Base-by-base conservation (phyloP, 73 alveolate species). In the Diophrys appendiculata region DNA sequence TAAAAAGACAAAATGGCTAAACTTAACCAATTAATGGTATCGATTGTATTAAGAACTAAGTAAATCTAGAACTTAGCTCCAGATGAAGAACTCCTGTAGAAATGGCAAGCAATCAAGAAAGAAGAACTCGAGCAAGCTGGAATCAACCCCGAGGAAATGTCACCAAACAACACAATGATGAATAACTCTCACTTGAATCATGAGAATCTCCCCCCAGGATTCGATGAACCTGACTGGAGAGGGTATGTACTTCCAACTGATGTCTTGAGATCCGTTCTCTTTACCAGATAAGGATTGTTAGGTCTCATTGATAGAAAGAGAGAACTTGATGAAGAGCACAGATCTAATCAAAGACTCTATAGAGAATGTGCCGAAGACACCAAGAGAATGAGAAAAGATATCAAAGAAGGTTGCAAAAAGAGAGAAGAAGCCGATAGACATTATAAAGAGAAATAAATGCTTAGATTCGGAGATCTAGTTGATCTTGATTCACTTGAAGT, bases 1-100 rank as follows among this genome's bases (percentile, higher is more conserved):
- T 84, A 94, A 82, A 91, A 92, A 53, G 95, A 92, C 65, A 94
- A 94, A 78, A 83, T 94, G 88, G 84, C 92, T 78, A 94, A 93
- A 60, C 93, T 94, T 0, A 94, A 94, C 69, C 68, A 88, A 76
- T 82, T 94, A 11, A 88, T 78, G 70, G 96, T 94, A 29, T 76
- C 93, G 25, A 90, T 86, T 28, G 93, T 88, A 5, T 65, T 92
- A 33, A 82, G 81, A 78, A 87, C 90, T 31, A 81, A 87, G 65
- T 84, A 92, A 64, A 81, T 92, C 52, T 73, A 90, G 72, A 92
- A 92, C 68, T 84, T 90, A 13, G 86, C 78, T 65, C 75, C 78
- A 34, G 74, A 86, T 52, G 70, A 78, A 43, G 77, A 56, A n/a
- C 43, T 31, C 29, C 25, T 72, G 33, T 78, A 78, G 13, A 80